Conservation (phyloP, 164 flowering plant species). For the Litsea cubeba region DNA sequence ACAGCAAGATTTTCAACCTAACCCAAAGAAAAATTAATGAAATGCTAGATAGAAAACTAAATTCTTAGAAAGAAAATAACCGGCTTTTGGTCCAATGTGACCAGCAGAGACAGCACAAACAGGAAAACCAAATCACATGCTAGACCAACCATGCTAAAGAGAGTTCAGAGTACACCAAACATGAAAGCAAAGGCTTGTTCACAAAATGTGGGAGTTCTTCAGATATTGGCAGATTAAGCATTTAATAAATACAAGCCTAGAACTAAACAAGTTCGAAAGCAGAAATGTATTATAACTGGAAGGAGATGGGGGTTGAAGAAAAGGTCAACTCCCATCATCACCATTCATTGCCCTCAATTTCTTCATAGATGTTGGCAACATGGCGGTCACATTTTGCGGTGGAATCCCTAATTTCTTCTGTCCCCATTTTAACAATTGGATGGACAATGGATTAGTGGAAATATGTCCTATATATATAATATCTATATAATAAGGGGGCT, state of each 20-base stretch:
- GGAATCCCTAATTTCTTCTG: no score
- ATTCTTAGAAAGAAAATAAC: not conserved
- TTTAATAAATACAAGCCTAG: not conserved
- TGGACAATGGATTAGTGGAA: no score
- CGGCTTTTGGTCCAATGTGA: not conserved
- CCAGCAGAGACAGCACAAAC: not conserved
- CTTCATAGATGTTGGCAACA: not conserved
- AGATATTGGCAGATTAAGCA: not conserved
- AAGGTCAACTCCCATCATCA: not conserved
- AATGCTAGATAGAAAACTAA: not conserved
- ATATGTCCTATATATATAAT: no score
- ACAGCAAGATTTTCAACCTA: constrained; percentile 70
- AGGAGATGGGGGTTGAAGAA: not conserved
- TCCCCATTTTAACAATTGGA: no score
- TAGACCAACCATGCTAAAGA: not conserved
- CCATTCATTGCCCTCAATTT: not conserved
- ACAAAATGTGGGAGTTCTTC: not conserved
- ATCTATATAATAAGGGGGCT: no score
- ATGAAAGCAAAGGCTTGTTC: not conserved
- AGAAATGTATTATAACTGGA: not conserved
- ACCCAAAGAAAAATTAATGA: constrained; percentile 10
- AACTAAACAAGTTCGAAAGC: not conserved
- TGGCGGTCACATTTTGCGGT: no score
- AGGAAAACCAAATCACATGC: not conserved
- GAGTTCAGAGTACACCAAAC: not conserved